Base-by-base conservation (phyloP, 805 yeast genomes). In the Torulaspora maleeae region DNA sequence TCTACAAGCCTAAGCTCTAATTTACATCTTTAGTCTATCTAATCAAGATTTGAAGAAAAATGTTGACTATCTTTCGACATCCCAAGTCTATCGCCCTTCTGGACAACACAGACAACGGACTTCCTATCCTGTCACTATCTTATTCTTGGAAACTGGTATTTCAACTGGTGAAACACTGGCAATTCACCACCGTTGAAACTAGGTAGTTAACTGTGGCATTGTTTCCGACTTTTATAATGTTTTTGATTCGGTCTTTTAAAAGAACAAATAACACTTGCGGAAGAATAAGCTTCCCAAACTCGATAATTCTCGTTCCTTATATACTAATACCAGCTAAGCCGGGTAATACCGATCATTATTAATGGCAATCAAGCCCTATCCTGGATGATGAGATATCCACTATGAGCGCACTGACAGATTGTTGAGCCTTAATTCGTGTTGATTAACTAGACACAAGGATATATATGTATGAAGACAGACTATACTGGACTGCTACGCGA, bases 41-140 rank as follows among this genome's bases (percentile, higher is more conserved):
- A 15, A 16, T 16, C n/a, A 27, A 27, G 13, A 37, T 17, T 16
- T 13, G 15, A 36, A 36, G 40, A 37, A 44, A 51, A 55, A 49
- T 64, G 68, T 63, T 53, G 68, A 63, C 69, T 60, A 53, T 61
- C 61, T 60, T 38, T 60, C 69, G 69, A 64, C 69, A 64, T 62
- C 64, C 68, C 60, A 54, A 57, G 64, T 55, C 64, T 54, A 64
- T 63, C 62, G 45, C 45, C 55, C 56, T 48, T 29, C n/a, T 15
- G 45, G 52, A 52, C 48, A 41, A 48, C 66, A 60, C 68, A 53
- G 62, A 61, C 66, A 60, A 59, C 61, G 67, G 63, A 63, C 68
- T 64, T 64, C 69, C 69, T 63, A 62, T 60, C 64, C 61, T 59
- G 67, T 61, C 68, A 51, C 43, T 25, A 30, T 29, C 22, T 61